phyloP scores from a whole-genome alignment of 2,329 filamentous ascomycete genomes.

The Phymatotrichopsis omnivora region DNA sequence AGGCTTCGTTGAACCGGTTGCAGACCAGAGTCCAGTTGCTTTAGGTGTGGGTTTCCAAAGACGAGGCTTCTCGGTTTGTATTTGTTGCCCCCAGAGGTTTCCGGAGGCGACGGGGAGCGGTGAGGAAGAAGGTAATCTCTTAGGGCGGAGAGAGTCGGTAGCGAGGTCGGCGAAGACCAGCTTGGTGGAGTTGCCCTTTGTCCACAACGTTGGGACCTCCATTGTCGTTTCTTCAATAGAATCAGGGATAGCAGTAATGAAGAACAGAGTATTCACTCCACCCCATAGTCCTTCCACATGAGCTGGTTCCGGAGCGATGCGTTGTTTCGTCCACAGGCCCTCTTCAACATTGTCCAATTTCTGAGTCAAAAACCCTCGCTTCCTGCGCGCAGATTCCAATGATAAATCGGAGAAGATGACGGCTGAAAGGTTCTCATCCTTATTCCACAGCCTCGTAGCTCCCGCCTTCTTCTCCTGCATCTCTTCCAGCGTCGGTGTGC shows the following conservation, averaged over 20 bases:
- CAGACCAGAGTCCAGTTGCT: conserved; percentile 20
- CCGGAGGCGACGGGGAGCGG: conserved; percentile 19
- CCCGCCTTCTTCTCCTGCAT: background rate
- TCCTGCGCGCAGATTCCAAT: conserved; percentile 18
- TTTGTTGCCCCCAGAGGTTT: conserved; percentile 20
- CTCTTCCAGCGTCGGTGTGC: conserved; percentile 1
- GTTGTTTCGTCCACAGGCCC: conserved; percentile 18
- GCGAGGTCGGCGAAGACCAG: conserved; percentile 19
- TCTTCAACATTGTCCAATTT: conserved; percentile 17
- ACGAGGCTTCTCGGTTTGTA: conserved; percentile 3
- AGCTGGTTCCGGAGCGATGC: background rate
- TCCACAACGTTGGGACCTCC: conserved; percentile 8
- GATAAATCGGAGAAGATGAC: conserved; percentile 18
- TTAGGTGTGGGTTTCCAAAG: conserved; percentile 19
- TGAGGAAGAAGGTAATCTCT: conserved; percentile 11
- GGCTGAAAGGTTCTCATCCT: conserved; percentile 1
- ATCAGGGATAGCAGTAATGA: no score
- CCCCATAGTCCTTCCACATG: conserved; percentile 11
- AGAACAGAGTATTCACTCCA: no score
- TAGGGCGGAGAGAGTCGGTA: conserved; percentile 16
- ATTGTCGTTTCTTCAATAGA: background rate
- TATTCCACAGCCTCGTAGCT: conserved; percentile 13
- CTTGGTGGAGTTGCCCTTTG: conserved; percentile 10
- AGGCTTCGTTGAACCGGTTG: conserved; percentile 12
- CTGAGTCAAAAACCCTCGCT: conserved; percentile 9